Evolutionary conservation across 371 early-diverging fungal species (phyloP), one percentile per base, ranked within the genome.

Genomic region (Phascolomyces articulosus): DNA sequence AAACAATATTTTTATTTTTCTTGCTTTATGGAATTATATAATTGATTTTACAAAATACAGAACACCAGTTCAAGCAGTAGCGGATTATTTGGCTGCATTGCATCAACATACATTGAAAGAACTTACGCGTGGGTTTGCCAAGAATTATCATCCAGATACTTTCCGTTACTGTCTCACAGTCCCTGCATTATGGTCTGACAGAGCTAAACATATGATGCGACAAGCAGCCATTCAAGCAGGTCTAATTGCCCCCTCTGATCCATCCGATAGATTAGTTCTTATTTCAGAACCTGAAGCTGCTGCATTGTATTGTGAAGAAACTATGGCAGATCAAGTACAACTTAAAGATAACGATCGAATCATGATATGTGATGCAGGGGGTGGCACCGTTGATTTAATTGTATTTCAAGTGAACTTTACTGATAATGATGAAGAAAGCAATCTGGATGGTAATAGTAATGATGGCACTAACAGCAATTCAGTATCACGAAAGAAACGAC

Each of bases 281-380:
- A 80, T 84, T 48, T 87, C 87, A 15, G 86, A 86, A 55, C 86
- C 86, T 18, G 86, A 86, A 62, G 86, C 86, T 4, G 86, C 85
- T 13, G 87, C 87, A 23, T 67, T 87, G 20, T 87, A 87, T 64
- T 87, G 87, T 31, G 74, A 77, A 55, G 73, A 82, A 38, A 62
- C 71, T 6, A 80, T 83, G 74, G 83, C 82, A 38, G 83, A 83
- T 18, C 80, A 84, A 58, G 78, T 83, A 49, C 78, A 84, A 62
- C 61, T 87, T 26, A 65, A 66, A 1, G 70, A 72, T 20, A 83
- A 80, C 2, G 83, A 87, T 58, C 79, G 84, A 0, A 79, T 85
- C 58, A 74, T 88, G 77, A 83, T 88, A 13, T 87, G 87, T 51
- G 87, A 87, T 69, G 87, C 87, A 29, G 87, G 87, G 49, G 88